These are phyloP conservation scores for Acacia melanoxylon DNA, from an alignment of 306 rosid species.

Conservation along the genomic window DNA sequence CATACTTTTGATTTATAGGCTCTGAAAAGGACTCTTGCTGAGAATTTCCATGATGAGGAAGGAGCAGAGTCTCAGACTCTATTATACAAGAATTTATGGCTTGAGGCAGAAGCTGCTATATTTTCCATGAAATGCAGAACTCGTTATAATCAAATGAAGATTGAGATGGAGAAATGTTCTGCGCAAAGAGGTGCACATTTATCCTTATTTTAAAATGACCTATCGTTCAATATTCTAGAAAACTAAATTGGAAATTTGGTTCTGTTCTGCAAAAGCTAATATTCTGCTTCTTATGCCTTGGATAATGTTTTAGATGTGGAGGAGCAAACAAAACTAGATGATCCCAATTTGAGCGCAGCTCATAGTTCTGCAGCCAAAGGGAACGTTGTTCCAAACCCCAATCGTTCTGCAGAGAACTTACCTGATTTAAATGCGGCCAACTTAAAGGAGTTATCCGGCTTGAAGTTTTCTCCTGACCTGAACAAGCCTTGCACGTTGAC, in stretches of 20 bases:
- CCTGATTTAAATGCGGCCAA: constrained; percentile 29
- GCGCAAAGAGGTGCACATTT: constrained; percentile 55
- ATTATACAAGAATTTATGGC: constrained; percentile 87
- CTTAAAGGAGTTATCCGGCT: constrained; percentile 33
- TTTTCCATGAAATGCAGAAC: constrained; percentile 68
- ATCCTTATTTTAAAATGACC: background rate
- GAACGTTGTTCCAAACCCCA: constrained; percentile 36
- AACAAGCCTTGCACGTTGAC: constrained; percentile 33
- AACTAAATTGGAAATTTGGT: constrained; percentile 5
- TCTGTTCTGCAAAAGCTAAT: constrained; percentile 25
- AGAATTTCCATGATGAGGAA: constrained; percentile 63
- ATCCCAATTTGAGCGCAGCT: constrained; percentile 36
- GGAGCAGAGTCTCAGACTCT: constrained; percentile 53
- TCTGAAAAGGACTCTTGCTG: constrained; percentile 68
- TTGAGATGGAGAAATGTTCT: constrained; percentile 61
- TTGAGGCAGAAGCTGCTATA: constrained; percentile 92
- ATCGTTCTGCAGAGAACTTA: constrained; percentile 32
- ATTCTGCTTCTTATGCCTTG: constrained; percentile 31
- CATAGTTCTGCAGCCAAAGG: constrained; percentile 37
- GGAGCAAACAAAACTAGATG: constrained; percentile 35
- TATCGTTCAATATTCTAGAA: constrained; percentile 12
- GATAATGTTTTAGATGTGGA: constrained; percentile 42
- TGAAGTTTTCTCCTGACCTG: constrained; percentile 35
- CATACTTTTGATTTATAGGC: constrained; percentile 52
- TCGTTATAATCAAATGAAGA: constrained; percentile 71